phyloP scores from a whole-genome alignment of 176 grass and related monocot species.

The Musa acuminata region DNA sequence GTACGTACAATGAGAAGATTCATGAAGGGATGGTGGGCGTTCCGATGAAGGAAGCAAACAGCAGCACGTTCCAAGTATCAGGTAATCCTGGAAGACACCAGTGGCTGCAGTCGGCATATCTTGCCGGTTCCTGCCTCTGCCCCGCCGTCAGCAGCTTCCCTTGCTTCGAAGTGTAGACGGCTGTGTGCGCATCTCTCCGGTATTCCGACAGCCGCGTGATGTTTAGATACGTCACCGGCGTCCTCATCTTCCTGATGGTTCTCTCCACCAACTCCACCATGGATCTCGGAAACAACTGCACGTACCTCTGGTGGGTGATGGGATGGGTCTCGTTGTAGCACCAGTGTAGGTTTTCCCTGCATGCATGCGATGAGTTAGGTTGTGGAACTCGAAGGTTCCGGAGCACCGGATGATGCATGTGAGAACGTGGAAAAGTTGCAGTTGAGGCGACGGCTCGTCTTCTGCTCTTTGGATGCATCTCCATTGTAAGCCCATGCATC shows the following conservation, averaged over 20 bases:
- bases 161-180: slow-evolving; percentile 28
- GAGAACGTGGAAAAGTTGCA: too few relatives aligned
- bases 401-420: not conserved
- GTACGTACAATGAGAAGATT: too few relatives aligned
- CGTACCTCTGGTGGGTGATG: slow-evolving; percentile 13
- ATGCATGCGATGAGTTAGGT: not conserved
- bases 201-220: slow-evolving; percentile 31
- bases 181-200: slow-evolving; percentile 35
- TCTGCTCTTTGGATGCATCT: too few relatives aligned
- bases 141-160: slow-evolving; percentile 27
- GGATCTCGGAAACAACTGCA: slow-evolving; percentile 28
- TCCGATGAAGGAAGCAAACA: slow-evolving; percentile 34
- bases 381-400: too few relatives aligned
- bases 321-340: slow-evolving; percentile 39
- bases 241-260: slow-evolving; percentile 21
- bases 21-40: slow-evolving; percentile 13
- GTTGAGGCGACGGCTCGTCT: too few relatives aligned
- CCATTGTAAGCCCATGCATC: too few relatives aligned
- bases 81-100: slow-evolving; percentile 49
- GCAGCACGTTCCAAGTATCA: slow-evolving; percentile 45
- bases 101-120: slow-evolving; percentile 48
- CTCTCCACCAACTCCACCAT: slow-evolving; percentile 19
- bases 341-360: slow-evolving; percentile 32
- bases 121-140: slow-evolving; percentile 16
- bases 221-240: slow-evolving; percentile 29